Percentiles rank a stretch among this genome's conserved stretches.
These are phyloP conservation scores for Exophiala phaeomuriformis DNA, from an alignment of 2,329 filamentous ascomycete genomes.

Conservation along the genomic window DNA sequence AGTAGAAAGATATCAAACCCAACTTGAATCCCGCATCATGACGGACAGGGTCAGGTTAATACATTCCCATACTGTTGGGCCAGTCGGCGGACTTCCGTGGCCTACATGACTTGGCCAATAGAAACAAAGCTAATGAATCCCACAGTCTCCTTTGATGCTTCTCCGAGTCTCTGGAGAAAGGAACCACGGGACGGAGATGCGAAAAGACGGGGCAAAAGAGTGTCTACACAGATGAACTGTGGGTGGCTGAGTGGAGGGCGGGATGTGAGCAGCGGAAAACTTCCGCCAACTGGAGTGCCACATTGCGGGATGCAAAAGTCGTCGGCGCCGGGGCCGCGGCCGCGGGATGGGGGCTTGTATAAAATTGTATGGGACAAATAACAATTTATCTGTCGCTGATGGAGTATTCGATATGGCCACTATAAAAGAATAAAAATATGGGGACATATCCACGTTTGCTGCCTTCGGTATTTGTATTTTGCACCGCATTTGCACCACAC, in stretches of 20 bases:
- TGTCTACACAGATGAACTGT: too few species aligned
- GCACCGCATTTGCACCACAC: too few species aligned
- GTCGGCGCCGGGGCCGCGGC: too few species aligned
- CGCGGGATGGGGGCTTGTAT: too few species aligned
- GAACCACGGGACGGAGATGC: background rate
- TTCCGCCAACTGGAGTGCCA: background rate
- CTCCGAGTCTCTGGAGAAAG: background rate
- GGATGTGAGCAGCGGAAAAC: background rate
- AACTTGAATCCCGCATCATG: background rate
- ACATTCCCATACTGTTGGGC: background rate
- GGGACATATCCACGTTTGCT: too few species aligned
- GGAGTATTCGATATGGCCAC: too few species aligned
- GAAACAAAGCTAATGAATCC: background rate
- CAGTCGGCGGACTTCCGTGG: constrained; percentile 1
- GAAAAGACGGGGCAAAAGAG: too few species aligned
- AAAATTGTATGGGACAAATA: too few species aligned
- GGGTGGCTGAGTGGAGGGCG: background rate
- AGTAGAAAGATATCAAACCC: background rate
- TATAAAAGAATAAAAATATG: too few species aligned
- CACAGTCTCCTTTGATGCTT: background rate
- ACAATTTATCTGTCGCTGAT: too few species aligned
- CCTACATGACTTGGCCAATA: background rate
- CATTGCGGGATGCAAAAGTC: too few species aligned
- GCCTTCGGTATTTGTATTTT: too few species aligned
- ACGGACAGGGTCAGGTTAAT: background rate